Conservation (phyloP, 495 filamentous ascomycete species). For the Penicillium psychrofluorescens region DNA sequence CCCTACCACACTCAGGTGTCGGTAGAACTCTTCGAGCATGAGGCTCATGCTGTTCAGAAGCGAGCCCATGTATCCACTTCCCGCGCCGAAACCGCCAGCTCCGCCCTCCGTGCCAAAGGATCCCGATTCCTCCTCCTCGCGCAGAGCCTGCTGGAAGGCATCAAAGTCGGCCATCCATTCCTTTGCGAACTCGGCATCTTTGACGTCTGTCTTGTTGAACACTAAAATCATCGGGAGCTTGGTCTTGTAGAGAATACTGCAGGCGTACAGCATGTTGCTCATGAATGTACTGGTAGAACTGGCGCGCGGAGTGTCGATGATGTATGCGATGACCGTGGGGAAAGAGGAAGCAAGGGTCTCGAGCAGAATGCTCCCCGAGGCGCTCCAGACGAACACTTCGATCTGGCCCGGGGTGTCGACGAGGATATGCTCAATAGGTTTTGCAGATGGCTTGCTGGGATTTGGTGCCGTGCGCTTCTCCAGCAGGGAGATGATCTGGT, state of each 20-base stretch:
- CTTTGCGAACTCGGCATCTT: slow-evolving; percentile 85
- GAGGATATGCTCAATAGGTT: slow-evolving; percentile 73
- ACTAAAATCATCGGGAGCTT: slow-evolving; percentile 97
- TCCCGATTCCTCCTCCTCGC: slow-evolving; percentile 68
- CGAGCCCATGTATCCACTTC: slow-evolving; percentile 95
- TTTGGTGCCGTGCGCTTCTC: slow-evolving; percentile 78
- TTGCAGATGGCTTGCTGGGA: slow-evolving; percentile 49
- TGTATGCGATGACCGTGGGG: slow-evolving; percentile 92
- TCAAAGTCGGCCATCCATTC: slow-evolving; percentile 99
- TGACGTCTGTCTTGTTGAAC: slow-evolving; percentile 96
- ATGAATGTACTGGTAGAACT: slow-evolving; percentile 94
- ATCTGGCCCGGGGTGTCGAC: slow-evolving; percentile 97
- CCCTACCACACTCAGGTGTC: slow-evolving; percentile 81
- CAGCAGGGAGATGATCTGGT: slow-evolving; percentile 81
- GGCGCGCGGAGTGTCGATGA: slow-evolving; percentile 92
- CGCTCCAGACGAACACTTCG: slow-evolving; percentile 97
- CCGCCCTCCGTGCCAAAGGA: slow-evolving; percentile 69
- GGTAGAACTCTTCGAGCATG: slow-evolving; percentile 97
- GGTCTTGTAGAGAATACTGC: slow-evolving; percentile 96
- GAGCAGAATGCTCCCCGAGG: slow-evolving; percentile 85
- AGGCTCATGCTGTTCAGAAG: slow-evolving; percentile 95
- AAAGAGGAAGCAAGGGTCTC: slow-evolving; percentile 88
- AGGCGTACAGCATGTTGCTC: slow-evolving; percentile 99
- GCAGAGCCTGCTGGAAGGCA: slow-evolving; percentile 81
- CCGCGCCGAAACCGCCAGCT: slow-evolving; percentile 50